A percentile compares a stretch with the other conserved stretches of the same genome.
These are phyloP conservation scores for Colletotrichum australisinense DNA, from an alignment of 2,329 filamentous ascomycete genomes.

Conservation along the genomic window DNA sequence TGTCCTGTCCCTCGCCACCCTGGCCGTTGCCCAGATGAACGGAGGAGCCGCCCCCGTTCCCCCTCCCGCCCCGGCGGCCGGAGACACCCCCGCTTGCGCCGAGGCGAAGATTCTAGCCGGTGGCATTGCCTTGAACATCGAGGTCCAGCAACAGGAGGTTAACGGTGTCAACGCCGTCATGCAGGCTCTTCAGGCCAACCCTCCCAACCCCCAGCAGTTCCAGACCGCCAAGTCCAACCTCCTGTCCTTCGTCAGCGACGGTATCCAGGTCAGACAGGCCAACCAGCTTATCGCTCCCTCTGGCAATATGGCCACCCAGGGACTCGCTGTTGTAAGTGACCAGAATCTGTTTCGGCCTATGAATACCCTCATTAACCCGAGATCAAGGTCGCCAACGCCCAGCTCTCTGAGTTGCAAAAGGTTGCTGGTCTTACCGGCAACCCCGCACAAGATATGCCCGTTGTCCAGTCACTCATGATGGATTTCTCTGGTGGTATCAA, in stretches of 20 bases:
- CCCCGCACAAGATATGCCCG: slow-evolving; percentile 23
- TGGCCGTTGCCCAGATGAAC: slow-evolving; percentile 11
- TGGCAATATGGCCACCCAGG: slow-evolving; percentile 22
- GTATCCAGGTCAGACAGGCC: slow-evolving; percentile 31
- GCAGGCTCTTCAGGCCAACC: slow-evolving; percentile 28
- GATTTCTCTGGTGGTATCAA: slow-evolving; percentile 35
- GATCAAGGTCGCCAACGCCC: slow-evolving; percentile 28
- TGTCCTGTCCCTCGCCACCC: slow-evolving; percentile 21
- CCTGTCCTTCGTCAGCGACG: slow-evolving; percentile 33
- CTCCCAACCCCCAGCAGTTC: slow-evolving; percentile 31
- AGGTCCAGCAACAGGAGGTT: slow-evolving; percentile 33
- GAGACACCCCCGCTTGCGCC: slow-evolving; percentile 31
- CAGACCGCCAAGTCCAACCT: slow-evolving; percentile 36
- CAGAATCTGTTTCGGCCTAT: fast-evolving
- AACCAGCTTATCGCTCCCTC: slow-evolving; percentile 33
- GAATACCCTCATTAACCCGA: not conserved
- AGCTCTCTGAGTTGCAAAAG: slow-evolving; percentile 31
- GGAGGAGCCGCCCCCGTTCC: not conserved
- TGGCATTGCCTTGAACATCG: slow-evolving; percentile 33
- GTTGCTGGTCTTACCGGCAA: slow-evolving; percentile 29
- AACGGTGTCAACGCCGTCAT: slow-evolving; percentile 19
- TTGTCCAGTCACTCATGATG: slow-evolving; percentile 23
- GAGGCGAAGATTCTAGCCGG: slow-evolving; percentile 34
- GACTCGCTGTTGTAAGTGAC: slow-evolving; percentile 26
- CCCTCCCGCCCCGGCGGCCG: slow-evolving; percentile 7